A percentile compares a stretch with the other conserved stretches of the same genome.
These are phyloP conservation scores for Naganishia vishniacii DNA, from an alignment of 768 basidiomycete species.

Conservation along the genomic window DNA sequence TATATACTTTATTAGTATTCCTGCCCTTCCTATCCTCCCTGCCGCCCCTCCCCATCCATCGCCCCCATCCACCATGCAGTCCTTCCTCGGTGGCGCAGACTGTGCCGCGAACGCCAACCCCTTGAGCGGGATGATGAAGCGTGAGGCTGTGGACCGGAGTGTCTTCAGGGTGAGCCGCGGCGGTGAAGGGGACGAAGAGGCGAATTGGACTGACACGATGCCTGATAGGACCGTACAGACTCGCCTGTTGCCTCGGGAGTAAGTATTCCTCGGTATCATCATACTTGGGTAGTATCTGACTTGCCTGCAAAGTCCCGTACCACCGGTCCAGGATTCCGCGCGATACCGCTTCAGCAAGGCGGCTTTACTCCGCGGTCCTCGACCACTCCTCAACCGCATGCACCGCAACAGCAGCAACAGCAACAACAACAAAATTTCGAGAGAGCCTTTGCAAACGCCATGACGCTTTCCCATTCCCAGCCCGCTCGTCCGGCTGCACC, in stretches of 20 bases:
- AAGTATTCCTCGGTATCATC: background rate
- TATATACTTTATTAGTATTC: background rate
- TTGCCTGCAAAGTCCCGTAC: background rate
- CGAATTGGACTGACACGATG: too few species aligned
- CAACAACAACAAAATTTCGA: constrained; percentile 8
- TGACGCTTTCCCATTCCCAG: constrained; percentile 1
- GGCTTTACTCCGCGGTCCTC: background rate
- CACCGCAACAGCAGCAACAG: background rate
- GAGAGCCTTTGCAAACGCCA: constrained; percentile 1
- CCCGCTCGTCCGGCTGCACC: background rate
- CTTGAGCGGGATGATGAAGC: constrained; percentile 79
- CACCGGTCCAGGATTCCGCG: background rate
- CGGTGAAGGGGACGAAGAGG: too few species aligned
- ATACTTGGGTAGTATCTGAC: too few species aligned
- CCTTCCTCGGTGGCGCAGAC: constrained; percentile 62
- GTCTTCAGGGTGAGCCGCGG: constrained; percentile 65
- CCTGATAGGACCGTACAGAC: constrained; percentile 22
- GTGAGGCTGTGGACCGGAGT: constrained; percentile 66
- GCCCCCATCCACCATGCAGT: constrained; percentile 37
- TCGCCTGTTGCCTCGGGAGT: background rate
- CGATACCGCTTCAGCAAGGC: background rate
- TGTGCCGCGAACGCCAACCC: constrained; percentile 80
- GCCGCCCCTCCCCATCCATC: background rate
- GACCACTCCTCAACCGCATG: background rate
- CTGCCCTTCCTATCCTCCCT: too few species aligned